A percentile compares a stretch with the other conserved stretches of the same genome.
phyloP scores from a whole-genome alignment of 768 basidiomycete genomes.

The Amanita molliuscula region DNA sequence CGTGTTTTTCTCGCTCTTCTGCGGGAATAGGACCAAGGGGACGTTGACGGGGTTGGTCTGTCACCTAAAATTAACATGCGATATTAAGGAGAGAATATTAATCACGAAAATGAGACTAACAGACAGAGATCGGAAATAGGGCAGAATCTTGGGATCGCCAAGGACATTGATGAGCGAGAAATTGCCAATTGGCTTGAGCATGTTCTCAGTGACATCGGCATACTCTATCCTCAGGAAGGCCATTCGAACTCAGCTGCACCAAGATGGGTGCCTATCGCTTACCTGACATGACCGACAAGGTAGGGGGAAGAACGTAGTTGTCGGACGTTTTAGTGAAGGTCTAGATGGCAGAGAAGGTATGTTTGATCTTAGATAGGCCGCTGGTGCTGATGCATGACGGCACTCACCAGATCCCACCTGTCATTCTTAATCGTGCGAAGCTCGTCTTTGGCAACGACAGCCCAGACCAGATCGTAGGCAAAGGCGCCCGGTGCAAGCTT shows the following conservation, averaged over 20 bases:
- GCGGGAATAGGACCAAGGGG: conserved; percentile 43
- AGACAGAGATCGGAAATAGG: conserved; percentile 80
- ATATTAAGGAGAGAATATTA: conserved; percentile 1
- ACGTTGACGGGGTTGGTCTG: conserved; percentile 75
- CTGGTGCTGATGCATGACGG: not conserved
- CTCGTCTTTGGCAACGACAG: conserved; percentile 72
- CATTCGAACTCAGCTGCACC: not conserved
- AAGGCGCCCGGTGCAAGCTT: conserved; percentile 45
- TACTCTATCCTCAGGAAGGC: conserved; percentile 41
- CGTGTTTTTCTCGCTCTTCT: conserved; percentile 53
- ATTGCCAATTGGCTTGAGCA: conserved; percentile 49
- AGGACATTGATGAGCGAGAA: conserved; percentile 46
- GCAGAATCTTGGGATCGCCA: conserved; percentile 49
- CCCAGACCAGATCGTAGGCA: conserved; percentile 70
- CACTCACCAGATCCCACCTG: conserved; percentile 84
- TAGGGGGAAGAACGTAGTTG: conserved; percentile 44
- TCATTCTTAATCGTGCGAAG: conserved; percentile 54
- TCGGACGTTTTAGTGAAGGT: conserved; percentile 78
- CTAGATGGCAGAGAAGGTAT: conserved; percentile 24
- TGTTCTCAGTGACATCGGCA: conserved; percentile 72
- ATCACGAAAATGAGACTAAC: conserved; percentile 28
- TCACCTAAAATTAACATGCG: conserved; percentile 36
- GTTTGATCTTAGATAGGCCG: not conserved
- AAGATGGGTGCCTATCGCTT: conserved; percentile 3
- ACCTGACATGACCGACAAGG: conserved; percentile 73